Evolutionary conservation across 179 eudicot species (phyloP).

Genomic region (Camellia oleifera): DNA sequence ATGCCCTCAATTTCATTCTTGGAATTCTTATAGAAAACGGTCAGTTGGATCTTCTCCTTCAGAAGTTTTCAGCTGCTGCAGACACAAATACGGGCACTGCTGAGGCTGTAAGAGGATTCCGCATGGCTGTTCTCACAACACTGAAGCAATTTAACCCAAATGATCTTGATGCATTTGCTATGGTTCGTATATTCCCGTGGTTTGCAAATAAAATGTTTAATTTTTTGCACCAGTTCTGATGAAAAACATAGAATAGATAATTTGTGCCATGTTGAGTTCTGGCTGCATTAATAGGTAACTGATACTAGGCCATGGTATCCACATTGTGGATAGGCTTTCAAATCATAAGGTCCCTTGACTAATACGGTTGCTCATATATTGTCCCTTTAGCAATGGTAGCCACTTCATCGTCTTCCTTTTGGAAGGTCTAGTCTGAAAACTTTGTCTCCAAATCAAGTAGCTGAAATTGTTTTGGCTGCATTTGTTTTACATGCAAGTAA

Average conservation of each 20-base stretch:
- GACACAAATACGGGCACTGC: conserved; percentile 74
- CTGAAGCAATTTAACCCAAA: conserved; percentile 83
- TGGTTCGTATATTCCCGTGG: conserved; percentile 48
- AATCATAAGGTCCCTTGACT: neutral
- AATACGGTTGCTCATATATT: neutral
- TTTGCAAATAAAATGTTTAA: neutral
- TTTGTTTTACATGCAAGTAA: neutral
- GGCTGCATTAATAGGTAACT: neutral
- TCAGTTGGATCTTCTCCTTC: conserved; percentile 93
- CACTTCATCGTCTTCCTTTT: neutral
- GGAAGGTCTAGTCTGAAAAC: neutral
- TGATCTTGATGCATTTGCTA: conserved; percentile 93
- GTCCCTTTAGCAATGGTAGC: too few relatives aligned
- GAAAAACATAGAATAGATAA: neutral
- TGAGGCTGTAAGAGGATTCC: conserved; percentile 86
- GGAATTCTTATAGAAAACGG: conserved; percentile 94
- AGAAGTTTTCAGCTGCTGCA: conserved; percentile 91
- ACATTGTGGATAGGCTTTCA: neutral
- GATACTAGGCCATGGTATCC: neutral
- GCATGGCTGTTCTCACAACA: conserved; percentile 97
- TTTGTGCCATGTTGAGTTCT: neutral
- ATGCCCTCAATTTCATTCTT: conserved; percentile 90
- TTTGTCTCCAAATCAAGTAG: neutral
- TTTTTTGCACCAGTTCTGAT: neutral
- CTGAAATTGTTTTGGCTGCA: conserved; percentile 6